Percentiles rank a stretch among this genome's conserved stretches.
These are phyloP conservation scores for Leccinum variicolor DNA, from an alignment of 768 basidiomycete species.

Conservation along the genomic window DNA sequence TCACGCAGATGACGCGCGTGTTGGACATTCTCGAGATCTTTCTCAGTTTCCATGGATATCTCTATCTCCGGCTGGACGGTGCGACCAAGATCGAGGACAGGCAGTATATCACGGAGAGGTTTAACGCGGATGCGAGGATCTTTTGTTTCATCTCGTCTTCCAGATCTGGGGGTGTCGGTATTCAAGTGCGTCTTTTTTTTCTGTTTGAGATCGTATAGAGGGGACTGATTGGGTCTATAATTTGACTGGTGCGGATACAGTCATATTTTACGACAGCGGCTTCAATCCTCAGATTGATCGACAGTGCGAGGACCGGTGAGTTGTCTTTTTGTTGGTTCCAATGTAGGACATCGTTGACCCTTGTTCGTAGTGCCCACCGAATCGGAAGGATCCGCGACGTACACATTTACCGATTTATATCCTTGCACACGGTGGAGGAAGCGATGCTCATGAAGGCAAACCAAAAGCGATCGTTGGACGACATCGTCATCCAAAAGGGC, in stretches of 20 bases:
- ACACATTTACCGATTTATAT: constrained; percentile 94
- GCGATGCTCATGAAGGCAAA: constrained; percentile 97
- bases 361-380: constrained; percentile 74
- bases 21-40: constrained; percentile 94
- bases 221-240: constrained; percentile 36
- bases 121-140: constrained; percentile 72
- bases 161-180: constrained; percentile 82
- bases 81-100: constrained; percentile 94
- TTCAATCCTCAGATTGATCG: constrained; percentile 98
- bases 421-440: constrained; percentile 89
- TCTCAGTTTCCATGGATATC: constrained; percentile 87
- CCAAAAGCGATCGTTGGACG: constrained; percentile 90
- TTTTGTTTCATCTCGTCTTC: constrained; percentile 91
- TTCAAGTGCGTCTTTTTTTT: constrained; percentile 64
- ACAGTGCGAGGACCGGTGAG: constrained; percentile 90
- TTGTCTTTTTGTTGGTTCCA: neutral
- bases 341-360: neutral
- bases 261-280: constrained; percentile 96
- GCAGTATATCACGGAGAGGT: constrained; percentile 85
- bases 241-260: constrained; percentile 87
- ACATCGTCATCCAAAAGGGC: constrained; percentile 88
- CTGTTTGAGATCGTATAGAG: constrained; percentile 6
- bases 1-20: constrained; percentile 95
- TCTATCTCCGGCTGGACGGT: constrained; percentile 92
- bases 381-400: constrained; percentile 97